phyloP scores from a whole-genome alignment of 345 rosid species.

The Crucihimalaya himalaica region DNA sequence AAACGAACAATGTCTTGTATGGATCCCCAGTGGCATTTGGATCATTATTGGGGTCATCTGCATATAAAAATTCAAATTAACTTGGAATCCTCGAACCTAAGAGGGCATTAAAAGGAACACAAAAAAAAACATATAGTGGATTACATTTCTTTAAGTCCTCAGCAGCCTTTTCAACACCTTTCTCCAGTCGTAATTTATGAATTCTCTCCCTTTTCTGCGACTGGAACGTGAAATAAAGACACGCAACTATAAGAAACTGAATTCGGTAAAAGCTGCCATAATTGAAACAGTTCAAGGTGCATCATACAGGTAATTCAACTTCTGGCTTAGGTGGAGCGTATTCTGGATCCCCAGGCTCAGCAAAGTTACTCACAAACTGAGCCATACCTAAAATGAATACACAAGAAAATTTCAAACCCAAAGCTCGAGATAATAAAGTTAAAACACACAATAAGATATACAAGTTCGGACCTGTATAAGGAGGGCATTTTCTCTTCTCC shows the following conservation, averaged over 20 bases:
- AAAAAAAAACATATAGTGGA: not conserved
- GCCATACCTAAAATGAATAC: constrained; percentile 65
- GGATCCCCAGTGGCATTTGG: constrained; percentile 91
- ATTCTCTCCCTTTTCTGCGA: constrained; percentile 68
- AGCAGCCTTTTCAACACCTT: constrained; percentile 75
- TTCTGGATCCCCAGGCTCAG: constrained; percentile 81
- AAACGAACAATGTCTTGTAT: constrained; percentile 88
- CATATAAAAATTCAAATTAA: constrained; percentile 1
- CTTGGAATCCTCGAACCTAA: not conserved
- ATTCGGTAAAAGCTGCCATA: not conserved
- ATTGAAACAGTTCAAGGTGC: not conserved
- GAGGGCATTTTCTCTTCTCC: constrained; percentile 86
- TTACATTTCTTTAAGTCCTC: constrained; percentile 80
- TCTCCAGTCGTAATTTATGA: constrained; percentile 70
- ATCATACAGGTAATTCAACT: constrained; percentile 78
- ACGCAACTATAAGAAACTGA: not conserved
- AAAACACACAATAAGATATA: not conserved
- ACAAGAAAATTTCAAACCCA: not conserved
- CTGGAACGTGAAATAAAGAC: constrained; percentile 38
- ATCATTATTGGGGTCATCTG: constrained; percentile 84
- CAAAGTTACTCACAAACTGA: constrained; percentile 73
- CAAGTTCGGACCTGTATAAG: constrained; percentile 54
- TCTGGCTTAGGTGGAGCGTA: constrained; percentile 73
- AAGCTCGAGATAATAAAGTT: not conserved
- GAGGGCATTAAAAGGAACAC: constrained; percentile 7